phyloP scores from a whole-genome alignment of 192 early-diverging fungal genomes.

The Entomortierella beljakovae region DNA sequence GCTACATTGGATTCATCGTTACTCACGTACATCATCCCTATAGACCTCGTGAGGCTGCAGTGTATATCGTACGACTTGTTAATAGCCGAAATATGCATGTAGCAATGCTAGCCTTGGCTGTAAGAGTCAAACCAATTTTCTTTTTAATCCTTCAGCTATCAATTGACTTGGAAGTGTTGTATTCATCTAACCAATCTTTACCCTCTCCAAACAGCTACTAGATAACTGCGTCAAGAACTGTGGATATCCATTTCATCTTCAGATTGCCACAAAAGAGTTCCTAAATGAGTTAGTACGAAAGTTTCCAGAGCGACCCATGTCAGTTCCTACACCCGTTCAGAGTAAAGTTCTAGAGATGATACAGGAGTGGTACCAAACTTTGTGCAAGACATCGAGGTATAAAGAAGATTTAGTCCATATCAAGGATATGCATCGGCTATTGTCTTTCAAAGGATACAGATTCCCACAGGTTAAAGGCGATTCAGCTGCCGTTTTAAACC shows the following conservation, averaged over 20 bases:
- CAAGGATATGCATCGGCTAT: conserved; percentile 93
- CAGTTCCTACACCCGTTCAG: conserved; percentile 76
- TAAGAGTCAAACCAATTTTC: conserved; percentile 25
- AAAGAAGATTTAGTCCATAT: conserved; percentile 95
- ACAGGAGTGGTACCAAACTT: conserved; percentile 93
- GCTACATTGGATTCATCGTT: not conserved
- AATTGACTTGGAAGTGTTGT: not conserved
- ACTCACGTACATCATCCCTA: not conserved
- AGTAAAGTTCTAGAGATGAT: conserved; percentile 92
- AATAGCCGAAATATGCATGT: conserved; percentile 70
- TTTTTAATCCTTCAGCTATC: not conserved
- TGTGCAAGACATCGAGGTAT: conserved; percentile 89
- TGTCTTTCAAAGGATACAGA: conserved; percentile 89
- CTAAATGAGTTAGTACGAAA: conserved; percentile 94
- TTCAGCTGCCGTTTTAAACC: conserved; percentile 74
- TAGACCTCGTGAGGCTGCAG: conserved; percentile 83
- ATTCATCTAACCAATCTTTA: not conserved
- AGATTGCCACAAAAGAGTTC: conserved; percentile 97
- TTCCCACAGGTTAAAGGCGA: conserved; percentile 77
- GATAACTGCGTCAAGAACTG: conserved; percentile 99
- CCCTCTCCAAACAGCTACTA: conserved; percentile 69
- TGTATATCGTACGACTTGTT: conserved; percentile 74
- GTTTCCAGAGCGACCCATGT: conserved; percentile 92
- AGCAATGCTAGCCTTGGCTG: conserved; percentile 74
- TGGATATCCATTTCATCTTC: conserved; percentile 97